Percentiles rank a stretch among this genome's conserved stretches.
Conservation (phyloP, 345 rosid genomes). For the Eutrema japonicum region DNA sequence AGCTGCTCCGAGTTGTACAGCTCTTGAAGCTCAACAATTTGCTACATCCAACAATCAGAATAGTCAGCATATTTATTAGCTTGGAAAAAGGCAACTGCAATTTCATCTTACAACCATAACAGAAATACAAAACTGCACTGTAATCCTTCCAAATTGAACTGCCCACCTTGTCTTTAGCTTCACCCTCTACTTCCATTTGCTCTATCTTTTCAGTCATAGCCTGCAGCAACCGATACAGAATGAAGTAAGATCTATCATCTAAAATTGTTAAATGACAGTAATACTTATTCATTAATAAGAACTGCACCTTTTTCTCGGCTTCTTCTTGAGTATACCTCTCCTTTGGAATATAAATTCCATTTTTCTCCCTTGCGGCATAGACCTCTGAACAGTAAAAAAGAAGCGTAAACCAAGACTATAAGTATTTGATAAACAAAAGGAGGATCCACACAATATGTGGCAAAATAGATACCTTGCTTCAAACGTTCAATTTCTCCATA, state of each 20-base stretch:
- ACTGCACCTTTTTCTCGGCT: constrained; percentile 89
- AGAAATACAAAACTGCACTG: neutral
- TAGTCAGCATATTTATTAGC: constrained; percentile 26
- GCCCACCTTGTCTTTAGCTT: constrained; percentile 81
- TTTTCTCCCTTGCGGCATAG: constrained; percentile 96
- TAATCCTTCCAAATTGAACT: neutral
- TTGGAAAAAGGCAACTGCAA: constrained; percentile 20
- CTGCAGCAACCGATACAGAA: constrained; percentile 48
- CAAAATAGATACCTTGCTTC: constrained; percentile 72
- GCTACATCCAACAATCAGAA: constrained; percentile 52
- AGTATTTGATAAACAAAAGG: constrained; percentile 4
- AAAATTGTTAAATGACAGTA: constrained; percentile 14
- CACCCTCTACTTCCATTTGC: constrained; percentile 82
- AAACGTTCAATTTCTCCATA: constrained; percentile 94
- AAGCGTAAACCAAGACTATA: neutral
- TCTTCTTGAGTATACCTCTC: constrained; percentile 93
- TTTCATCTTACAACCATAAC: neutral
- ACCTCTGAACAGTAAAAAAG: constrained; percentile 62
- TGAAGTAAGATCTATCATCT: constrained; percentile 24
- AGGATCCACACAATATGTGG: constrained; percentile 6
- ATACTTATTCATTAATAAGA: constrained; percentile 18
- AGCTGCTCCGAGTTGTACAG: constrained; percentile 73
- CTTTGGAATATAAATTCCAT: constrained; percentile 93
- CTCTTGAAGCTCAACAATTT: constrained; percentile 85
- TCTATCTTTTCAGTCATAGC: constrained; percentile 98